Percentiles rank a stretch among this genome's conserved stretches.
Conservation (phyloP, 768 basidiomycete species). For the Trametes villosa region DNA sequence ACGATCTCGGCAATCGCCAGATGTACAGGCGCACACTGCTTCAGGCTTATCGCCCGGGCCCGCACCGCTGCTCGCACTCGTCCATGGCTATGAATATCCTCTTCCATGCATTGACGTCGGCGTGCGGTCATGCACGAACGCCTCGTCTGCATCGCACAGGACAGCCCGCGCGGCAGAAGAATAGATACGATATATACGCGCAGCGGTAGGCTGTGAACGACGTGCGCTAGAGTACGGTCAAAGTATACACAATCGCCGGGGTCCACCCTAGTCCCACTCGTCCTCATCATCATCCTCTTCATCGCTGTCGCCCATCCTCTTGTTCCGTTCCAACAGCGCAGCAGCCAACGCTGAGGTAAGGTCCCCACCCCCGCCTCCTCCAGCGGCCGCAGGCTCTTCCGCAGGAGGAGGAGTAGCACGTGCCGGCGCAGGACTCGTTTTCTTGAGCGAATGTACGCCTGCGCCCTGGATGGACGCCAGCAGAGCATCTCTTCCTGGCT, state of each 20-base stretch:
- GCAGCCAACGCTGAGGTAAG: slow-evolving; percentile 83
- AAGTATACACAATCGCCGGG: neutral
- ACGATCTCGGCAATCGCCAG: slow-evolving; percentile 37
- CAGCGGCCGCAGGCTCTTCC: slow-evolving; percentile 40
- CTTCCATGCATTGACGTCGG: neutral
- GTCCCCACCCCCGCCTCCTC: slow-evolving; percentile 70
- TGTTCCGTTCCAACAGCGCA: slow-evolving; percentile 81
- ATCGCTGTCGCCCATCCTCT: slow-evolving; percentile 80
- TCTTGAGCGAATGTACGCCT: slow-evolving; percentile 71
- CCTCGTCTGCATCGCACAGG: neutral
- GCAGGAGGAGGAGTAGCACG: slow-evolving; percentile 40
- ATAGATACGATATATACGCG: slow-evolving; percentile 15
- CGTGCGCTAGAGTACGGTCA: neutral
- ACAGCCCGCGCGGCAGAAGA: neutral
- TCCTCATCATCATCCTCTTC: slow-evolving; percentile 42
- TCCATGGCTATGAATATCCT: neutral
- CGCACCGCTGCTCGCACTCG: neutral
- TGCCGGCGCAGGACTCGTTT: slow-evolving; percentile 39
- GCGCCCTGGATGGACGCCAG: slow-evolving; percentile 84
- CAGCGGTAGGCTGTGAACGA: neutral
- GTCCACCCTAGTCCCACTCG: slow-evolving; percentile 31
- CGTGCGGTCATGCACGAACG: no score
- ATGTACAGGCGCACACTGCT: slow-evolving; percentile 12
- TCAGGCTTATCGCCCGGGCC: slow-evolving; percentile 14
- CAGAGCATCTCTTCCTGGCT: slow-evolving; percentile 66